Evolutionary conservation across 495 filamentous ascomycete species (phyloP).

Genomic region (Aspergillus haitiensis): DNA sequence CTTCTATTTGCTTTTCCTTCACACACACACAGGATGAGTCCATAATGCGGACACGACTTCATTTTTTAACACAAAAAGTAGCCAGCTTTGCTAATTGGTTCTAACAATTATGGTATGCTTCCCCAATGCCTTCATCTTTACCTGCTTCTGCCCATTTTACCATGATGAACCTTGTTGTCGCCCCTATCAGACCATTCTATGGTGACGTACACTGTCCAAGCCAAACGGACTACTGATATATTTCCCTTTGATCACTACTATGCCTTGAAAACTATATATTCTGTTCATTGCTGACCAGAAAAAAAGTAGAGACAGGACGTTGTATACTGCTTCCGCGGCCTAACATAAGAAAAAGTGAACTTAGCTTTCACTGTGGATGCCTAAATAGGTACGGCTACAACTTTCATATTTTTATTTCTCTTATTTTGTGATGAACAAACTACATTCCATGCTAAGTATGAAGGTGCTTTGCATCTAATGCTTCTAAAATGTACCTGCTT

Average conservation of each 20-base stretch:
- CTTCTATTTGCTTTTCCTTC: slow-evolving; percentile 24
- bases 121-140: slow-evolving; percentile 13
- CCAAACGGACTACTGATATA: slow-evolving; percentile 86
- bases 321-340: not conserved
- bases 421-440: slow-evolving; percentile 64
- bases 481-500: slow-evolving; percentile 75
- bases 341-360: not conserved
- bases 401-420: slow-evolving; percentile 10
- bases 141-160: slow-evolving; percentile 28
- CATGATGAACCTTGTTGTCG: slow-evolving; percentile 89
- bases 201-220: slow-evolving; percentile 88
- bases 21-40: slow-evolving; percentile 21
- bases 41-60: not conserved
- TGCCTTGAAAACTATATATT: slow-evolving; percentile 20
- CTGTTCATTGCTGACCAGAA: slow-evolving; percentile 32
- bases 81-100: not conserved
- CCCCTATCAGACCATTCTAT: slow-evolving; percentile 84
- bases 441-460: slow-evolving; percentile 92
- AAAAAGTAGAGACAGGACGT: slow-evolving; percentile 27
- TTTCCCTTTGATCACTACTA: slow-evolving; percentile 14
- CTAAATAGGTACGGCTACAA: slow-evolving; percentile 12
- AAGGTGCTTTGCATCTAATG: slow-evolving; percentile 65
- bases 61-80: slow-evolving; percentile 7
- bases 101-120: slow-evolving; percentile 41
- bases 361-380: not conserved